Conservation (phyloP, 192 early-diverging fungal genomes). For the Backusella australiensis region DNA sequence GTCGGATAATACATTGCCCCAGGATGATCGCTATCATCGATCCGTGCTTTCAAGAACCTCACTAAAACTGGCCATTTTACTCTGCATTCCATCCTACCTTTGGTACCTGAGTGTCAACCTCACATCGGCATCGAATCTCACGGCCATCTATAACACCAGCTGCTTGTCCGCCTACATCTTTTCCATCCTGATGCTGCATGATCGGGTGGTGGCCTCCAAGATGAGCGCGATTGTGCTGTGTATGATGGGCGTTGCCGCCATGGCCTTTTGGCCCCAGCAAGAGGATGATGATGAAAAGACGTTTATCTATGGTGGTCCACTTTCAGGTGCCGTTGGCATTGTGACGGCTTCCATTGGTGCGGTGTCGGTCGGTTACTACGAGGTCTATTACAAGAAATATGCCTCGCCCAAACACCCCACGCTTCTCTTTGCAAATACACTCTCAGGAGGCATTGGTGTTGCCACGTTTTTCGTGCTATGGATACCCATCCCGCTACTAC, state of each 20-base stretch:
- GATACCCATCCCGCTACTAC: conserved; percentile 71
- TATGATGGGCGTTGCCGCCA: conserved; percentile 66
- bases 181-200: conserved; percentile 66
- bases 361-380: conserved; percentile 69
- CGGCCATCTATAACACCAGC: conserved; percentile 78
- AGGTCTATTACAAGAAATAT: conserved; percentile 81
- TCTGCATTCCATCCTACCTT: conserved; percentile 68
- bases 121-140: conserved; percentile 73
- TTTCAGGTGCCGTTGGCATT: conserved; percentile 37
- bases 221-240: conserved; percentile 61
- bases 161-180: conserved; percentile 85
- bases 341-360: conserved; percentile 62
- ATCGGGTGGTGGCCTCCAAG: conserved; percentile 60
- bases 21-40: conserved; percentile 7
- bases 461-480: conserved; percentile 64
- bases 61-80: conserved; percentile 46
- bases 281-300: background rate
- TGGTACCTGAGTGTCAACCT: conserved; percentile 79
- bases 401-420: conserved; percentile 57
- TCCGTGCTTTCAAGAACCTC: background rate
- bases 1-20: background rate
- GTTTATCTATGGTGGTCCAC: background rate
- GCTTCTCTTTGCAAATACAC: conserved; percentile 69
- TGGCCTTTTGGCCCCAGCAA: conserved; percentile 43
- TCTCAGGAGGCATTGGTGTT: conserved; percentile 70